Evolutionary conservation across 2,329 filamentous ascomycete species (phyloP), one percentile per base, ranked within the genome.

Genomic region (Verticillium klebahnii): DNA sequence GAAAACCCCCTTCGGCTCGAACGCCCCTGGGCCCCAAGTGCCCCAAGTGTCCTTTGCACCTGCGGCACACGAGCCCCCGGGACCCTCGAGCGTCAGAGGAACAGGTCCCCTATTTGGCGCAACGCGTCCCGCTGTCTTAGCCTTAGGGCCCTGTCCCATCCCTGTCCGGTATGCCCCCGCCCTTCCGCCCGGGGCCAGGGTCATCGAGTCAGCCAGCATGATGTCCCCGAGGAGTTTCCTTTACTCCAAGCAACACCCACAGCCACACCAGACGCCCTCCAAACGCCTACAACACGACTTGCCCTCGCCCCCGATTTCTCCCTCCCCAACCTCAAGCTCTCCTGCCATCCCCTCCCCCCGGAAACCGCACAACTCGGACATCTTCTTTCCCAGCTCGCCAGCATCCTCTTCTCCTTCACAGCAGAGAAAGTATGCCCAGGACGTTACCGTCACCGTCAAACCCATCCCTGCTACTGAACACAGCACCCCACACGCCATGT

Each of bases 191-290:
- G 40, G 40, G 40, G 40, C 40, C 40, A 50, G 40, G 40, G 40
- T 50, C 19, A 50, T 50, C 19, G 40, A 50, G 40, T 50, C 40
- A 61, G 62, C 39, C 57, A 57, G 59, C 61, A 66, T 66, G 64
- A 65, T 66, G 64, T 65, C 64, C 63, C 64, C 64, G 60, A 66
- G 64, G 61, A 66, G 64, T 66, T 66, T 66, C 63, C 63, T 65
- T 59, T 65, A 65, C 63, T 66, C 63, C 63, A 66, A 64, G 62
- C 63, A 58, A 60, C 64, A 66, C 61, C 64, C 64, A 59, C 61
- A 45, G 45, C 50, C 45, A 45, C 45, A 25, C 39, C 58, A 25
- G 34, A 23, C 29, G 31, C 40, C 58, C 31, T 14, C 31, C 40
- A 23, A 36, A 36, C 25, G 55, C 60, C 62, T 55, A 56, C 52